Percentiles rank a stretch among this genome's conserved stretches.
phyloP scores from a whole-genome alignment of 352 stramenopile genomes.

The Phytophthora ohioensis region DNA sequence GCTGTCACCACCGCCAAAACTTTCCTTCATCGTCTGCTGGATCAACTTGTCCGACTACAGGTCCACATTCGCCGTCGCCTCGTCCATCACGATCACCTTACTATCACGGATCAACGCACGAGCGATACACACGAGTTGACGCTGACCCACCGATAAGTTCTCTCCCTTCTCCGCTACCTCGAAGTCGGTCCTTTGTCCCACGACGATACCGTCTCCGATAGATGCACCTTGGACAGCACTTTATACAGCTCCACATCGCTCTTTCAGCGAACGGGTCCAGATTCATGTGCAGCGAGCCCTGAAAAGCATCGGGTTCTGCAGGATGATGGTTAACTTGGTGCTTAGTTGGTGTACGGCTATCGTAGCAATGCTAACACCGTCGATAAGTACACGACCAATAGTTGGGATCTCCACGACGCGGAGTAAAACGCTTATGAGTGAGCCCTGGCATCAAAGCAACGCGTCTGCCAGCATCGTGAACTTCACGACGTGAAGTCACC shows the following conservation, averaged over 20 bases:
- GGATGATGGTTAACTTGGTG: conserved; percentile 67
- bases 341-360: conserved; percentile 44
- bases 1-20: conserved; percentile 75
- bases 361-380: conserved; percentile 78
- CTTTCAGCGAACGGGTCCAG: conserved; percentile 88
- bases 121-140: conserved; percentile 96
- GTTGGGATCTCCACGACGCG: conserved; percentile 47
- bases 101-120: conserved; percentile 92
- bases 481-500: too few species aligned
- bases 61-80: conserved; percentile 95
- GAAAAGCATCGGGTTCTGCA: conserved; percentile 92
- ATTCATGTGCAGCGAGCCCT: conserved; percentile 91
- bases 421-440: conserved; percentile 53
- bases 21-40: conserved; percentile 86
- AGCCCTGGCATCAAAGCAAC: conserved; percentile 40
- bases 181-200: conserved; percentile 77
- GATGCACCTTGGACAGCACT: conserved; percentile 64
- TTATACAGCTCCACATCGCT: conserved; percentile 56
- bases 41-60: conserved; percentile 68
- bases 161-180: conserved; percentile 91
- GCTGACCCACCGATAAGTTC: conserved; percentile 96
- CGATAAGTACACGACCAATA: conserved; percentile 79
- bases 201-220: conserved; percentile 73
- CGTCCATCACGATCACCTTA: conserved; percentile 94
- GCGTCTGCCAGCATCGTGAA: too few species aligned